Base-by-base conservation (phyloP, 805 yeast genomes). In the Teunomyces funiuensis region DNA sequence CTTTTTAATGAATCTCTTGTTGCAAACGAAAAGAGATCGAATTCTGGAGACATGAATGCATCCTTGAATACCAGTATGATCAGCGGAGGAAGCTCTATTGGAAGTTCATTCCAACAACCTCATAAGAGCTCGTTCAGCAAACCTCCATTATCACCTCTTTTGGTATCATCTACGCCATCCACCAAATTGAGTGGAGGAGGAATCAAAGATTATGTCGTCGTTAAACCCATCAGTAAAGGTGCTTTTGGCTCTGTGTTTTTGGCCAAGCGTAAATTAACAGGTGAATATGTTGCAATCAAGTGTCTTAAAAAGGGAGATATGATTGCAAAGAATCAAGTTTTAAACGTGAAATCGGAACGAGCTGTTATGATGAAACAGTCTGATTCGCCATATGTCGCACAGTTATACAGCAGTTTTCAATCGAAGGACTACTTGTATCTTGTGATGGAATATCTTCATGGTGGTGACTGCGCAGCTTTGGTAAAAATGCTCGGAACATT, bases 311-410 rank as follows among this genome's bases (percentile, higher is more conserved):
- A 93, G 62, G 77, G 95, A 3, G 98, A 93, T 62, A 93, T 93
- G 98, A 83, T 93, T 45, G 91, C 96, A 2, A 93, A 91, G 65
- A 95, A 95, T 70, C 99, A 93, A 67, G 91, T 91, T 4, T 82
- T 90, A 15, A 93, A 93, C 58, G 96, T 95, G 23, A 86, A 85
- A 54, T 86, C 96, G 1, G 99, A 95, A 60, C 70, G 99, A 33
- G 97, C 97, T 0, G 91, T 91, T n/a, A 83, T 93, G 89, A 93
- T 93, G 95, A 83, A 95, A 2, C 98, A 93, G 57, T 79, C 95
- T 2, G 91, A 89, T 47, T 85, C 91, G 28, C 95, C 96, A 0
- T 88, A 85, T 58, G 97, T 93, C 45, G 98, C 96, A 1, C 89
- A 84, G 55, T 69, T 93, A 22, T 86, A 82, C 54, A 86, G 85